These are phyloP conservation scores for Dictyostelium purpureum DNA, from an alignment of 78 protist species.

Conservation along the genomic window DNA sequence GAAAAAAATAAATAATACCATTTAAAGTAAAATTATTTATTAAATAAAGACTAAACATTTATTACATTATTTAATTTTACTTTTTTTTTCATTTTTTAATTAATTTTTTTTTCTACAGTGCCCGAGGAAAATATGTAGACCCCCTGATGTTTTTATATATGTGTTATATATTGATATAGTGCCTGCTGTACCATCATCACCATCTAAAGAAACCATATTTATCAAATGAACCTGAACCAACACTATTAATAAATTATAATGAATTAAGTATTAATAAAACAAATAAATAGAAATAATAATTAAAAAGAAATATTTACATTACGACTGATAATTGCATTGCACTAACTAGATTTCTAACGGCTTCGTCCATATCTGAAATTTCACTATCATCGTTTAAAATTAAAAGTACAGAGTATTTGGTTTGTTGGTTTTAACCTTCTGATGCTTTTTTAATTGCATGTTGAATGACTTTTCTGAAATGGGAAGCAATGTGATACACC, in stretches of 20 bases:
- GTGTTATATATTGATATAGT: too few species aligned
- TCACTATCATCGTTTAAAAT: slow-evolving; percentile 90
- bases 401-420: slow-evolving; percentile 75
- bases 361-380: slow-evolving; percentile 82
- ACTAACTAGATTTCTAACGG: slow-evolving; percentile 27
- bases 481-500: slow-evolving; percentile 67
- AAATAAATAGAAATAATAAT: too few species aligned
- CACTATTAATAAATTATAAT: background rate
- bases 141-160: too few species aligned
- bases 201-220: background rate
- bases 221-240: background rate
- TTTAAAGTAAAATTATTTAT: too few species aligned
- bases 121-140: too few species aligned
- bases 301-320: too few species aligned
- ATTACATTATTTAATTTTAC: too few species aligned
- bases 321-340: slow-evolving; percentile 69
- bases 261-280: too few species aligned
- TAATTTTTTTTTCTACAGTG: too few species aligned
- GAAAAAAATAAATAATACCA: too few species aligned
- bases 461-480: slow-evolving; percentile 27
- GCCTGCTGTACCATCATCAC: background rate
- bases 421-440: background rate
- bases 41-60: too few species aligned
- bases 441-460: slow-evolving; percentile 1
- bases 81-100: too few species aligned